A percentile compares a stretch with the other conserved stretches of the same genome.
Evolutionary conservation across 108 stramenopile genomes (phyloP).

Genomic region (Cyclotella baltica): DNA sequence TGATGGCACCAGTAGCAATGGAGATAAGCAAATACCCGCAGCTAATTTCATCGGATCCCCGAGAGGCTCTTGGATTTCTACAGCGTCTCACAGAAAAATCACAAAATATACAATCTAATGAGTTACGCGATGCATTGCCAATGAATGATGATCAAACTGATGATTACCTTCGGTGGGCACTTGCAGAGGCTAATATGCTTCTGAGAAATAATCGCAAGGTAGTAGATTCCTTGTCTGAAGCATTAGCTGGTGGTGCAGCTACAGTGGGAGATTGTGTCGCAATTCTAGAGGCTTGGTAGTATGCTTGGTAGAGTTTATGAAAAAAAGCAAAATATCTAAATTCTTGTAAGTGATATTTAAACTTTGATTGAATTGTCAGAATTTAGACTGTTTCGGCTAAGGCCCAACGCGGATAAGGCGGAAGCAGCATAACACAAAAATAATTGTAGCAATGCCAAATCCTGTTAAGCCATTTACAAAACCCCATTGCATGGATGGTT

Average conservation of each 20-base stretch:
- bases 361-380: too few relatives aligned
- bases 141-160: conserved; percentile 55
- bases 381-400: too few relatives aligned
- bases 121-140: conserved; percentile 43
- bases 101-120: conserved; percentile 40
- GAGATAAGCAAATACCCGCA: conserved; percentile 85
- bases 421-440: background rate
- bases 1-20: conserved; percentile 93
- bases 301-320: too few relatives aligned
- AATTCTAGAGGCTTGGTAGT: conserved; percentile 82
- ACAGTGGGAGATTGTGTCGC: conserved; percentile 93
- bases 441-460: background rate
- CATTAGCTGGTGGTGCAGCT: conserved; percentile 82
- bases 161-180: conserved; percentile 85
- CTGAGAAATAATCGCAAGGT: conserved; percentile 64
- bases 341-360: too few relatives aligned
- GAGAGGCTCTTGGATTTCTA: conserved; percentile 86
- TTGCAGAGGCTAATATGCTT: conserved; percentile 79
- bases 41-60: conserved; percentile 88
- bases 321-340: too few relatives aligned
- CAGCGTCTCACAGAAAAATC: conserved; percentile 66
- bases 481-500: conserved; percentile 16
- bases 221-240: conserved; percentile 71
- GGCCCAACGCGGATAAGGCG: background rate
- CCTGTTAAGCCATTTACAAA: background rate